Base-by-base conservation (phyloP, 208 protist genomes). In the Leishmania arabica region DNA sequence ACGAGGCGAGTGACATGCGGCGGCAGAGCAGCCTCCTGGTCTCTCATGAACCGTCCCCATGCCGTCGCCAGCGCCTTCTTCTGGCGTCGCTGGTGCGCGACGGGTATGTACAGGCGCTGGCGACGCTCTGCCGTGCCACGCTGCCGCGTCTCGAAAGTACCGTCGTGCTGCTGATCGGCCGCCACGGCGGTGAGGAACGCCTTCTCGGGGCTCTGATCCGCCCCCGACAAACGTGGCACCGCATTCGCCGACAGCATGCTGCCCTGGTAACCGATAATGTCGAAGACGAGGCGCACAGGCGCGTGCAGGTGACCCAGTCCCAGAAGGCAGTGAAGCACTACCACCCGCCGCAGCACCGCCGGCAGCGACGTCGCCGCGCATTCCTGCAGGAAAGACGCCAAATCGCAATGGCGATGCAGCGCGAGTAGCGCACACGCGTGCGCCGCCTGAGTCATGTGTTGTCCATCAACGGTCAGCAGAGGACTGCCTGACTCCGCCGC, bases 231-330 rank as follows among this genome's bases (percentile, higher is more conserved):
- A 64, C 34, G 75, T 58, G 49, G 42, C 13, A 51, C 76, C 4
- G 42, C 65, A 13, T 3, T 19, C 31, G 3, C 24, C 34, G 60
- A 13, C 37, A 76, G 53, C 27, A 47, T 34, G 45, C 34, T 51
- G 45, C 66, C 78, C 4, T 78, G 77, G 37, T 75, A 60, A 1
- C 79, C 85, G 17, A 96, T 65, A 15, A 89, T 75, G 81, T 96
- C 91, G 54, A 88, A 95, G 45, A 95, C 85, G 0, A 96, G 81
- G 0, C 89, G 86, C 60, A 96, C 81, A 11, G 93, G 93, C 17
- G 90, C 90, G 78, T 86, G 81, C 64, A 96, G 84, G 71, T 93
- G 85, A n/a, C 73, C 80, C 82, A 96, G 86, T 24, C 83, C 84
- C n/a, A 82, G 80, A 51, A 96, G 71, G 74, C 83, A 88, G 37